Base-by-base conservation (phyloP, 140 eudicot species). In the Senecio squalidus region DNA sequence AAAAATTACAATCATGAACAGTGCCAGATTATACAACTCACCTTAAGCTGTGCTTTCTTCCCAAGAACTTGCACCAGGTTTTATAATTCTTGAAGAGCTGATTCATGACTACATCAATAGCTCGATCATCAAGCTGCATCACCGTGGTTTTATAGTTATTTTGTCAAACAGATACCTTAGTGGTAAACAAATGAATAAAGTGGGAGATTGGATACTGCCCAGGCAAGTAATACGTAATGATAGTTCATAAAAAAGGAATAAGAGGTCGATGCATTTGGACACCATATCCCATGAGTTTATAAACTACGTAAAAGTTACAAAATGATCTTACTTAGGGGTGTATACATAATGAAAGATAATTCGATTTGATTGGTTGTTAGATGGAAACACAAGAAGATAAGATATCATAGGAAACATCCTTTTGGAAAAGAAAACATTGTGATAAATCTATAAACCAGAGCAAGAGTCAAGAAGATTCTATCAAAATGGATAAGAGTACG, bases 61-160 rank as follows among this genome's bases (percentile, higher is more conserved):
- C 96, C 95, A 92, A 77, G 80, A 78, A 92, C 50, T 92, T 92
- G 82, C 99, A 92, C 99, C 99, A 92, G 27, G 79, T 84, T 74
- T 88, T 88, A 79, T 93, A 88, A 65, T 93, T 93, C 71, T 84
- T 88, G 75, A 93, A 93, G 40, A 93, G 83, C 84, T 93, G 82
- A 75, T 66, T 77, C 96, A 80, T 84, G 58, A 93, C 88, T 9
- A 76, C 83, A 76, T 78, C 81, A 34, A 82, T 78, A 44, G 99
- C 99, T 69, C 99, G 83, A 72, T 84, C 87, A 78, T 88, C 96
- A 57, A 88, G 96, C 96, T 93, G 83, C 71, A 74, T 15, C 23
- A 68, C 16, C 70, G 6, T 46, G 57, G 55, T n/a, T 67, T 60
- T 27, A 46, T 10, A 59, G 55, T 65, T 40, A 38, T 18, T 52